Conservation (phyloP, 352 stramenopile genomes). For the Globisporangium parvum region DNA sequence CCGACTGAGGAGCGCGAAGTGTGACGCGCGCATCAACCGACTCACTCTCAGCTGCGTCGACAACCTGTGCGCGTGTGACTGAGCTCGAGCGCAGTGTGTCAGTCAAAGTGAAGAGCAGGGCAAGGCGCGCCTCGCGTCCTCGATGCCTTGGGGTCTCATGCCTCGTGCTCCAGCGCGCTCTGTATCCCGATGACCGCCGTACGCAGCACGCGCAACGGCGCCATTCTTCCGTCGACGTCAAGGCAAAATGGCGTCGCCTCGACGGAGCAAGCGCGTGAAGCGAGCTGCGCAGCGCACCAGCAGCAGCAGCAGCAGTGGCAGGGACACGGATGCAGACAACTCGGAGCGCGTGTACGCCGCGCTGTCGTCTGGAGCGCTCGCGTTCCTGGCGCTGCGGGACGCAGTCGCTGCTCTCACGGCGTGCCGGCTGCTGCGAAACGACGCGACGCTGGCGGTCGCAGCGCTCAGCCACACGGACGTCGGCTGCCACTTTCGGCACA, state of each 20-base stretch:
- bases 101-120: too few relatives aligned
- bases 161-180: too few relatives aligned
- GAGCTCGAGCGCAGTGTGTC: too few relatives aligned
- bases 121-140: too few relatives aligned
- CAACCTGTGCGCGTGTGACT: too few relatives aligned
- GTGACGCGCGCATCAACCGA: too few relatives aligned
- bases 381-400: conserved; percentile 23
- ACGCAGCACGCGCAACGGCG: too few relatives aligned
- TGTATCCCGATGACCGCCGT: too few relatives aligned
- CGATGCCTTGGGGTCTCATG: too few relatives aligned
- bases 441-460: conserved; percentile 17
- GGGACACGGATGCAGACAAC: not conserved
- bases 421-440: conserved; percentile 23
- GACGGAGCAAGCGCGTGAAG: conserved; percentile 8
- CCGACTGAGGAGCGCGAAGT: too few relatives aligned
- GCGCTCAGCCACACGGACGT: conserved; percentile 21
- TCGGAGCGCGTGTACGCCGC: conserved; percentile 15
- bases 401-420: conserved; percentile 20
- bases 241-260: not conserved
- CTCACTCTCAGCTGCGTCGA: too few relatives aligned
- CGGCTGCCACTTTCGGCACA: conserved; percentile 24
- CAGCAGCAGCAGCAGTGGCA: not conserved
- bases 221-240: not conserved
- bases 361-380: conserved; percentile 18
- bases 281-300: not conserved